phyloP scores from a whole-genome alignment of 2,329 filamentous ascomycete species.

The Cladosporium sp. region DNA sequence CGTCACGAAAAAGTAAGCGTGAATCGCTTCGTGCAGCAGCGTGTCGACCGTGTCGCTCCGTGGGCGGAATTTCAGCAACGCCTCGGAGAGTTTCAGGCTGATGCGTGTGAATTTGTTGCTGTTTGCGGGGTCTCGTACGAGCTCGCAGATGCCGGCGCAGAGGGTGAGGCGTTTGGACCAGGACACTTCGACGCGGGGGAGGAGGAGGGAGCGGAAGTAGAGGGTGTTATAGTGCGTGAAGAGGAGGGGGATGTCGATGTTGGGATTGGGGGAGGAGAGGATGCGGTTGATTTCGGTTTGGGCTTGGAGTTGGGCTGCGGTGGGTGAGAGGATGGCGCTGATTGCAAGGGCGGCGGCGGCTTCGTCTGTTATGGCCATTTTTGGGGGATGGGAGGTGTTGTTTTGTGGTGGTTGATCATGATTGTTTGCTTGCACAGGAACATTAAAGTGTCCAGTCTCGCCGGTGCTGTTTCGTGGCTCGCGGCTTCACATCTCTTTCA shows the following conservation, averaged over 20 bases:
- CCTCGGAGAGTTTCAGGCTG: constrained; percentile 41
- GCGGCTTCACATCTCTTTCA: too few species aligned
- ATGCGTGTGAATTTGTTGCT: constrained; percentile 36
- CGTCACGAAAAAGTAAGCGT: constrained; percentile 45
- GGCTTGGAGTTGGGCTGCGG: constrained; percentile 33
- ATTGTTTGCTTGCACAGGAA: too few species aligned
- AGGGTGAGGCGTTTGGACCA: constrained; percentile 44
- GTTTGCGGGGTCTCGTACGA: constrained; percentile 34
- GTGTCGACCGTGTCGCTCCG: constrained; percentile 42
- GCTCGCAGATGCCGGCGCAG: constrained; percentile 44
- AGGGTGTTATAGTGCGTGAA: constrained; percentile 39
- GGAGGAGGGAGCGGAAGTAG: constrained; percentile 40
- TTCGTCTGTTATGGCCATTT: constrained; percentile 40
- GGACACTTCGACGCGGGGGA: constrained; percentile 38
- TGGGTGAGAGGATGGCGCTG: constrained; percentile 30
- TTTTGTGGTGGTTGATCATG: too few species aligned
- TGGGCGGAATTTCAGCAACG: constrained; percentile 42
- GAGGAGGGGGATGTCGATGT: constrained; percentile 39
- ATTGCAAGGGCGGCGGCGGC: constrained; percentile 39
- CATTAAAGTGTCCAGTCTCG: too few species aligned
- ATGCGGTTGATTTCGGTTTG: constrained; percentile 34
- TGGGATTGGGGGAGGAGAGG: constrained; percentile 33
- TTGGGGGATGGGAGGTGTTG: not conserved
- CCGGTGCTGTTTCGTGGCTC: too few species aligned
- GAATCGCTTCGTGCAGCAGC: constrained; percentile 42